Evolutionary conservation across 2,329 filamentous ascomycete genomes (phyloP).

Genomic region (Alternaria arborescens): DNA sequence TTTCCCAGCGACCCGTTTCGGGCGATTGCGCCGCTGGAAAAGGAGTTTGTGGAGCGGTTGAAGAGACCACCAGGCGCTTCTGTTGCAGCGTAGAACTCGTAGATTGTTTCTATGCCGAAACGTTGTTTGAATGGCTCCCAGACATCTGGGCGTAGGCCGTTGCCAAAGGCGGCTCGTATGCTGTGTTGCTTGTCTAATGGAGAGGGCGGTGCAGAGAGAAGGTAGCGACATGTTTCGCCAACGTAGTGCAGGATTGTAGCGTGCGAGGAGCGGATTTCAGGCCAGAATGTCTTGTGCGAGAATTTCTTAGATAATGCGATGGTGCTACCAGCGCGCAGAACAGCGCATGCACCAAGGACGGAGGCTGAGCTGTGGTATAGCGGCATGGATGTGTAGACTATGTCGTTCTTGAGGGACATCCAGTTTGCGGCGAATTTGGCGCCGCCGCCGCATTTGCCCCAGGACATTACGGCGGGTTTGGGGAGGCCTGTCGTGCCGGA

Average conservation of each 20-base stretch:
- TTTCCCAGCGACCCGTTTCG: conserved; percentile 72
- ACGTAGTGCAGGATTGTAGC: conserved; percentile 53
- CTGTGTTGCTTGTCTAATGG: conserved; percentile 44
- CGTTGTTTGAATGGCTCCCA: conserved; percentile 53
- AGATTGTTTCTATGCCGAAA: conserved; percentile 49
- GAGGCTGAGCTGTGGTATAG: conserved; percentile 49
- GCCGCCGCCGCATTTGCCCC: conserved; percentile 34
- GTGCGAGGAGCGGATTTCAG: conserved; percentile 45
- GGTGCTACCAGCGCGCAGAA: conserved; percentile 40
- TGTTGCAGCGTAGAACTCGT: conserved; percentile 53
- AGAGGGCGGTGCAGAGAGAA: conserved; percentile 46
- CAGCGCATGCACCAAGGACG: conserved; percentile 38
- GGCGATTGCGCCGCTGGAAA: conserved; percentile 69
- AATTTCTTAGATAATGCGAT: conserved; percentile 44
- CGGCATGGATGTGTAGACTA: conserved; percentile 52
- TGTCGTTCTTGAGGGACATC: conserved; percentile 39
- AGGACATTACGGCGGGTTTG: conserved; percentile 46
- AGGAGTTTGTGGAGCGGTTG: conserved; percentile 63
- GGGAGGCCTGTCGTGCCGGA: conserved; percentile 50
- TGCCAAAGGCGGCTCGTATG: conserved; percentile 48
- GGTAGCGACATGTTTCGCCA: conserved; percentile 51
- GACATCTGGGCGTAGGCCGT: conserved; percentile 54
- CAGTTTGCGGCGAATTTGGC: conserved; percentile 31
- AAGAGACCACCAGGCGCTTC: conserved; percentile 68
- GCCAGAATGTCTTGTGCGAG: conserved; percentile 52